These are phyloP conservation scores for Pulveroboletus sp. DNA, from an alignment of 768 basidiomycete species.

Conservation along the genomic window DNA sequence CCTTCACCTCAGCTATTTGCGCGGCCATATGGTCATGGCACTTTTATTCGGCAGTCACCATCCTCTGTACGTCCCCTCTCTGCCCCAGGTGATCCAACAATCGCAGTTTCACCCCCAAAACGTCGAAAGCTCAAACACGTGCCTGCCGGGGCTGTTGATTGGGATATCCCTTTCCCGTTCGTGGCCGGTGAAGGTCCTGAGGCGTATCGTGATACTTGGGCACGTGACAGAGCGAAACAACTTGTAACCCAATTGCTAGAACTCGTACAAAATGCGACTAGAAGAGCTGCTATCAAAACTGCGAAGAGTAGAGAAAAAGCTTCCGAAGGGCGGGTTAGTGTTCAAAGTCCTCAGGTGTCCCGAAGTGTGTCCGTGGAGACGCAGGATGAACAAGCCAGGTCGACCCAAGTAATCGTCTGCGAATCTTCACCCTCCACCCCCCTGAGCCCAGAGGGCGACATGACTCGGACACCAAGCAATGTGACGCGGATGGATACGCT, in stretches of 20 bases:
- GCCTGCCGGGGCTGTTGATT: conserved; percentile 75
- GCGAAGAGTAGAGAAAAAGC: conserved; percentile 7
- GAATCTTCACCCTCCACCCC: not conserved
- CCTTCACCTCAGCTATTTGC: conserved; percentile 9
- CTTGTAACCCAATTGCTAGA: conserved; percentile 57
- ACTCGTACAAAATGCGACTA: conserved; percentile 55
- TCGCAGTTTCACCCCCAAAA: conserved; percentile 37
- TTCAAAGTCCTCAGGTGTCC: conserved; percentile 32
- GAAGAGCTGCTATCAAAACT: conserved; percentile 55
- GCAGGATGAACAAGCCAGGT: not conserved
- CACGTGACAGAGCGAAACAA: conserved; percentile 55
- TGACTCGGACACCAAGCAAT: not conserved
- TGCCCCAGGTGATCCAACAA: not conserved
- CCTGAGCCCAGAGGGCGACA: not conserved
- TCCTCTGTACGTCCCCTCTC: not conserved
- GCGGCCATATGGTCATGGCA: conserved; percentile 19
- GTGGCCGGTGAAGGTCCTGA: conserved; percentile 63
- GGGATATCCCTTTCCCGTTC: conserved; percentile 83
- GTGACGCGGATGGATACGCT: conserved; percentile 12
- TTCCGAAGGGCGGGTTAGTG: conserved; percentile 26
- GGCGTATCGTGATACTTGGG: conserved; percentile 62
- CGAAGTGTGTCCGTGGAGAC: conserved; percentile 20
- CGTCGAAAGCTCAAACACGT: conserved; percentile 61
- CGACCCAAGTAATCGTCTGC: not conserved
- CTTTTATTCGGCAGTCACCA: not conserved